Conservation (phyloP, 2,329 filamentous ascomycete genomes). For the Botryotinia globosa region DNA sequence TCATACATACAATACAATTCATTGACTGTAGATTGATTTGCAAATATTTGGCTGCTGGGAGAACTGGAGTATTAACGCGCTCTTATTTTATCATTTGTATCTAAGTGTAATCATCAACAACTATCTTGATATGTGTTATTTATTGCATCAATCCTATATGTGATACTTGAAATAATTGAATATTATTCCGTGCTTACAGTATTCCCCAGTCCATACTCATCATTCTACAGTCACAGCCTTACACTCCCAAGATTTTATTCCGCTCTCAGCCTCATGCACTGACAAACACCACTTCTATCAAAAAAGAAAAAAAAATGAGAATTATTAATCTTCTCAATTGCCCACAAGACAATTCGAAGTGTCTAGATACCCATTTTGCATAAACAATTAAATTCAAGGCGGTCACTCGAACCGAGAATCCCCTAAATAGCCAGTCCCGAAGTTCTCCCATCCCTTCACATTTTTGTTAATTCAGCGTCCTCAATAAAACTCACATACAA, state of each 20-base stretch:
- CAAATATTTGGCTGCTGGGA: background rate
- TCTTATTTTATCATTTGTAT: background rate
- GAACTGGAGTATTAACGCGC: too few species aligned
- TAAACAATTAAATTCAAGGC: background rate
- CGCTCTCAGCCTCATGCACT: background rate
- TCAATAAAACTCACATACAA: too few species aligned
- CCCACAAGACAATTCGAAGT: background rate
- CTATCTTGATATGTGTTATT: background rate
- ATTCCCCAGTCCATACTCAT: background rate
- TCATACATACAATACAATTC: background rate
- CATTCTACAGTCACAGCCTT: background rate
- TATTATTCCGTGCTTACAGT: background rate
- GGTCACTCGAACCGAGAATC: conserved; percentile 1
- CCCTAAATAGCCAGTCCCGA: background rate
- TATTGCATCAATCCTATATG: background rate
- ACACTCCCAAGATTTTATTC: background rate
- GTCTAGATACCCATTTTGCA: background rate
- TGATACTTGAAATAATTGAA: background rate
- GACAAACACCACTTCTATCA: background rate
- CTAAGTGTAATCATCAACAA: background rate
- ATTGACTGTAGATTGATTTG: background rate
- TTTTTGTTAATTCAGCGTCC: background rate
- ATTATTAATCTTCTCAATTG: background rate
- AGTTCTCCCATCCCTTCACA: background rate
- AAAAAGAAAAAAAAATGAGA: background rate